Conservation (phyloP, 106 monocot species). For the Alisma plantagoaquatica region DNA sequence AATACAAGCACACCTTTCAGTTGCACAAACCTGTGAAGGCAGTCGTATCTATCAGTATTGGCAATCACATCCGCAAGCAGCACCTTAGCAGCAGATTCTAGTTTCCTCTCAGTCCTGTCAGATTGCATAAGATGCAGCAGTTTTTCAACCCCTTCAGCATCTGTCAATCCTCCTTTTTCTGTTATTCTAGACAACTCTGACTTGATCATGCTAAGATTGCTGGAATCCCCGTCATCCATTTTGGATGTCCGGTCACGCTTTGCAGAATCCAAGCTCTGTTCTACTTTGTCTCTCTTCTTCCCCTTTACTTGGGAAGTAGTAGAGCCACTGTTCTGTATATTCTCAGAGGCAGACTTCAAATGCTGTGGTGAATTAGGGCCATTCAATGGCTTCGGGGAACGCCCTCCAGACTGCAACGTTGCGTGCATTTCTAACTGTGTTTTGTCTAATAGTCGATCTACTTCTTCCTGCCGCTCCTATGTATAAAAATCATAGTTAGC, state of each 20-base stretch:
- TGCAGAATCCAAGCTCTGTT: slow-evolving; percentile 42
- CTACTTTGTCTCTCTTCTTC: slow-evolving; percentile 62
- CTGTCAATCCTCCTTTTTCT: slow-evolving; percentile 67
- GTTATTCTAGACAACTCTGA: slow-evolving; percentile 69
- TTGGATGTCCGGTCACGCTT: slow-evolving; percentile 49
- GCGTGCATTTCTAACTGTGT: slow-evolving; percentile 93
- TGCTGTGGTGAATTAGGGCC: slow-evolving; percentile 58
- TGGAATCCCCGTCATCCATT: slow-evolving; percentile 51
- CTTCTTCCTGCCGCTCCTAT: slow-evolving; percentile 89
- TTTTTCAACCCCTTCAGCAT: slow-evolving; percentile 67
- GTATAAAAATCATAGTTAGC: background rate
- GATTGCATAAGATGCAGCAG: slow-evolving; percentile 73
- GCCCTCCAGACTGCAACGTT: slow-evolving; percentile 78
- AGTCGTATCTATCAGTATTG: slow-evolving; percentile 69
- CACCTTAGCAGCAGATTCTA: slow-evolving; percentile 57
- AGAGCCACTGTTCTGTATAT: slow-evolving; percentile 45
- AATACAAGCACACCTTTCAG: slow-evolving; percentile 54
- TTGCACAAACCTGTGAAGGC: slow-evolving; percentile 77
- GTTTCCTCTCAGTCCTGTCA: slow-evolving; percentile 62
- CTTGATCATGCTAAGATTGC: slow-evolving; percentile 39
- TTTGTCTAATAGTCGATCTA: slow-evolving; percentile 74
- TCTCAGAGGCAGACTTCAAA: slow-evolving; percentile 72
- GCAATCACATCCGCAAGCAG: slow-evolving; percentile 87
- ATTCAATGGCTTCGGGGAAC: slow-evolving; percentile 79
- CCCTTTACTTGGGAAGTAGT: slow-evolving; percentile 40